phyloP scores from a whole-genome alignment of 2,329 filamentous ascomycete genomes.

The Thielaviopsis euricoi region DNA sequence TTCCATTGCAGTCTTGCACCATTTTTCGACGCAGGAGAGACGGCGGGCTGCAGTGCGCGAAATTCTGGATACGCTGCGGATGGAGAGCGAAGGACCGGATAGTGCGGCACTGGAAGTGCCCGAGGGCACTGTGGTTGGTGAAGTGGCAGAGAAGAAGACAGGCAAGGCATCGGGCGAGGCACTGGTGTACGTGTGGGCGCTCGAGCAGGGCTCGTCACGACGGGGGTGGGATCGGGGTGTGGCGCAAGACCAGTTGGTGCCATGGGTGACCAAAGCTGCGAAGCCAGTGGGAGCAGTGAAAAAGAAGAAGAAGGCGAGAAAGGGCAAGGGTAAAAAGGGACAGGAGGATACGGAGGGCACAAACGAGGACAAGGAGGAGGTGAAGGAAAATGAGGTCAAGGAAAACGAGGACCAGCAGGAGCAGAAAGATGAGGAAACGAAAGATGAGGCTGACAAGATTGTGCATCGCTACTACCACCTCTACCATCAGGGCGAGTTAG shows the following conservation, averaged over 20 bases:
- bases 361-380: background rate
- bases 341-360: background rate
- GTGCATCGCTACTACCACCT: slow-evolving; percentile 92
- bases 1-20: slow-evolving; percentile 86
- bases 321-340: background rate
- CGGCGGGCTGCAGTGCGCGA: slow-evolving; percentile 55
- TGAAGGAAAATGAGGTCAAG: background rate
- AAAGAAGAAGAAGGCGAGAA: slow-evolving; percentile 10
- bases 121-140: slow-evolving; percentile 1
- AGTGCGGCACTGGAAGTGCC: slow-evolving; percentile 5
- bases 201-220: slow-evolving; percentile 77
- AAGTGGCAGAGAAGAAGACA: background rate
- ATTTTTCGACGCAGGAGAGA: slow-evolving; percentile 63
- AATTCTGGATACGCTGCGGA: slow-evolving; percentile 50
- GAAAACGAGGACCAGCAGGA: background rate
- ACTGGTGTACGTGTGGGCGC: slow-evolving; percentile 84
- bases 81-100: slow-evolving; percentile 16
- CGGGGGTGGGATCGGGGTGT: slow-evolving; percentile 75
- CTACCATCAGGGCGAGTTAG: slow-evolving; percentile 73
- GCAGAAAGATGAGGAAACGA: background rate
- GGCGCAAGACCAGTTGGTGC: slow-evolving; percentile 84
- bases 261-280: slow-evolving; percentile 60
- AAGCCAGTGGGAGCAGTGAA: slow-evolving; percentile 1
- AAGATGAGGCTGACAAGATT: slow-evolving; percentile 27
- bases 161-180: slow-evolving; percentile 36